Percentiles rank a stretch among this genome's conserved stretches.
Conservation (phyloP, 352 stramenopile species). For the Blastocystis hominis region DNA sequence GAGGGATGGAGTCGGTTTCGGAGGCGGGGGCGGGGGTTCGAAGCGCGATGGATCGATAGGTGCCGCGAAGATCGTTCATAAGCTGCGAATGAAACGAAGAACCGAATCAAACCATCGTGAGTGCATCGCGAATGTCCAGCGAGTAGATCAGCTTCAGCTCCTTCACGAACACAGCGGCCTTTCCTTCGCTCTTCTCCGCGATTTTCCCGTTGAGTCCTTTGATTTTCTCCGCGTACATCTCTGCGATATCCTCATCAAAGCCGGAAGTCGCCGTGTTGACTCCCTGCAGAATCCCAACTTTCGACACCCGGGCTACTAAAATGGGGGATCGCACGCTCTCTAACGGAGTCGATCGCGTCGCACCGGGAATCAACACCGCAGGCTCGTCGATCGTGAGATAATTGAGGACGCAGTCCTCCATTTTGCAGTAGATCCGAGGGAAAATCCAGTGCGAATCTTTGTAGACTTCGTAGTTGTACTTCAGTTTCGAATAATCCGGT, state of each 20-base stretch:
- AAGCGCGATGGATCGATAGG: background rate
- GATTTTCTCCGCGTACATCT: constrained; percentile 53
- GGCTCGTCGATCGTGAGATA: background rate
- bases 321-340: background rate
- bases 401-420: background rate
- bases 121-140: constrained; percentile 20
- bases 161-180: constrained; percentile 39
- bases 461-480: constrained; percentile 19
- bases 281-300: constrained; percentile 29
- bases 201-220: background rate
- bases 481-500: constrained; percentile 37
- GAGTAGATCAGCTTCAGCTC: constrained; percentile 40
- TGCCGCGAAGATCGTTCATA: background rate
- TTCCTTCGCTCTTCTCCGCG: constrained; percentile 35
- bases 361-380: background rate
- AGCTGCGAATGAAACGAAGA: background rate
- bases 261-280: constrained; percentile 17
- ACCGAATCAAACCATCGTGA: background rate
- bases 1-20: background rate
- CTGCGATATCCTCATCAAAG: constrained; percentile 44
- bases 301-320: background rate
- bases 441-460: background rate
- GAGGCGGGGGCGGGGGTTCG: background rate
- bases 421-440: constrained; percentile 7
- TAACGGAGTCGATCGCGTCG: constrained; percentile 1